Conservation (phyloP, 805 yeast species). For the Clavispora vitiphila region DNA sequence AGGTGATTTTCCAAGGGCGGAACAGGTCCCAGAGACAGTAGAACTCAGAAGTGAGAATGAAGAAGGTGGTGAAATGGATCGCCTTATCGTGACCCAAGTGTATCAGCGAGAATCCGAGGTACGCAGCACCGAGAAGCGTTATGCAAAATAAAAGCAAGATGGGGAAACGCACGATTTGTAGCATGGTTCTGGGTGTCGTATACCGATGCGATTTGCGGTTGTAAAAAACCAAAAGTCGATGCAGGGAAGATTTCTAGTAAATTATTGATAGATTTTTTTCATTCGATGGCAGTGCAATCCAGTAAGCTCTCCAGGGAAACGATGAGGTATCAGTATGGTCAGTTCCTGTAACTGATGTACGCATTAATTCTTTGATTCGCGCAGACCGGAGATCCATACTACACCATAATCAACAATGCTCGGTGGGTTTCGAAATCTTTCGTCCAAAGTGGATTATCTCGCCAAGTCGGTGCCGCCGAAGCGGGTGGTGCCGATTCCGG, state of each 20-base stretch:
- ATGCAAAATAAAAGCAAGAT: slow-evolving; percentile 21
- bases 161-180: background rate
- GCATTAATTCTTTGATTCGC: background rate
- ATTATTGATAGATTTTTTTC: too few species aligned
- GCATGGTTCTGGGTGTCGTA: too few species aligned
- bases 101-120: slow-evolving; percentile 49
- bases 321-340: too few species aligned
- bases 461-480: slow-evolving; percentile 7
- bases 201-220: too few species aligned
- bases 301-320: too few species aligned
- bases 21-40: slow-evolving; percentile 38
- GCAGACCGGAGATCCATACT: background rate
- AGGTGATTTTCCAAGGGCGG: slow-evolving; percentile 20
- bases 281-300: too few species aligned
- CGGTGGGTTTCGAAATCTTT: background rate
- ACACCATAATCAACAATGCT: background rate
- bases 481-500: slow-evolving; percentile 2
- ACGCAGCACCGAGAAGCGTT: slow-evolving; percentile 29
- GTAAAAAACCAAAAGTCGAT: too few species aligned
- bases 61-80: slow-evolving; percentile 45
- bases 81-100: slow-evolving; percentile 46
- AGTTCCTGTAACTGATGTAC: background rate
- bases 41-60: slow-evolving; percentile 44
- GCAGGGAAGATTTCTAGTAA: too few species aligned
- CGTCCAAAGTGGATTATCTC: slow-evolving; percentile 5